Evolutionary conservation across 1,284 basidiomycete genomes (phyloP), one percentile per base, ranked within the genome.

Genomic region (Sphaerobolus stellatus): DNA sequence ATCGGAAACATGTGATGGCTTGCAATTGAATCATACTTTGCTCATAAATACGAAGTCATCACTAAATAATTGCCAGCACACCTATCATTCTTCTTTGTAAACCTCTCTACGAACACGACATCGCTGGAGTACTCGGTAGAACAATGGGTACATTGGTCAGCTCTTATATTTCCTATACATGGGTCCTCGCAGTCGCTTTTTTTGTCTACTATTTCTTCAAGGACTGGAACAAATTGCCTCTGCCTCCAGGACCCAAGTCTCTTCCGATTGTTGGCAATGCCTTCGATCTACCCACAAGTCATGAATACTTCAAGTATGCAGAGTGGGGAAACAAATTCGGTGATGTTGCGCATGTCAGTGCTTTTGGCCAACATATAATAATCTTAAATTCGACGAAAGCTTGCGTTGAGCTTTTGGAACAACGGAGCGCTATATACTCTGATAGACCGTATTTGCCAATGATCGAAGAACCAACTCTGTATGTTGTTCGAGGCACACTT

Each of bases 311-410:
- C 29, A 51, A 33, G 27, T 58, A 41, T 46, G 14, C 16, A 5
- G 56, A 72, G 41, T 80, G 77, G 79, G 70, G 66, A 50, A 53
- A 72, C 31, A 63, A 62, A 11, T 79, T 78, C 52, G 77, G 77
- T 11, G 60, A 61, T 30, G 30, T 62, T n/a, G 40, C 61, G 5
- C 45, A 53, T 51, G 33, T 58, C 30, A 47, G 22, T 13, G 36
- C 48, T 9, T 45, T 61, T 14, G 54, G 59, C 2, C 52, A 54
- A 30, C 54, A 34, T 43, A 52, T 58, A 5, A 47, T 62, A 28
- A 51, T 62, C 13, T 44, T 62, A n/a, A 57, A 57, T 43, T 56
- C 55, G 2, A 45, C 43, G 13, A 9, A 58, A 43, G 59, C 48
- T 31, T 54, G 48, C 9, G 29, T 25, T 4, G 59, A 58, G n/a